phyloP scores from a whole-genome alignment of 139 green algal species.

The Coelastrella sp. region DNA sequence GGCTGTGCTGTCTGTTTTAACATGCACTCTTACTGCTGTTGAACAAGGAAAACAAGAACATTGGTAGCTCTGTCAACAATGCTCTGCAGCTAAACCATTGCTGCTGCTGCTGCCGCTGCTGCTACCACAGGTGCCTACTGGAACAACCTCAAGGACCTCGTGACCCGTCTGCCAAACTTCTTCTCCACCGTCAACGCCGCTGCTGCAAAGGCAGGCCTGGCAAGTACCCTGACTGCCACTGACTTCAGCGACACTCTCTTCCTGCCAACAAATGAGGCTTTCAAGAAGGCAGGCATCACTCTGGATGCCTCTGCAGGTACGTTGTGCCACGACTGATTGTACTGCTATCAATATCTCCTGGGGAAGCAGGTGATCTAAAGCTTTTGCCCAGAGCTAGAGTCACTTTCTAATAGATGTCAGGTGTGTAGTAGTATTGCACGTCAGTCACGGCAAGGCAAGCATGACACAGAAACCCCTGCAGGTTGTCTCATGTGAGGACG shows the following conservation, averaged over 20 bases:
- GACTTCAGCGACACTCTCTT: slow-evolving; percentile 25
- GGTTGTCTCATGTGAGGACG: too few species aligned
- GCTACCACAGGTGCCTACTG: slow-evolving; percentile 24
- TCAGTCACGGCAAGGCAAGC: too few species aligned
- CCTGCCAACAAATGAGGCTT: slow-evolving; percentile 28
- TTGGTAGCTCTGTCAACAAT: not conserved
- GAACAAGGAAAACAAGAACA: not conserved
- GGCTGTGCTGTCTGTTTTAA: too few species aligned
- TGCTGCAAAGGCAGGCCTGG: not conserved
- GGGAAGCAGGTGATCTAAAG: not conserved
- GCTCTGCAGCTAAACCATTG: not conserved
- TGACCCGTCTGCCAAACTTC: not conserved
- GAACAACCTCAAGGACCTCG: slow-evolving; percentile 1
- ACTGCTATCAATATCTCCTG: not conserved
- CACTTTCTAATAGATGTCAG: too few species aligned
- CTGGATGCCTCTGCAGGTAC: slow-evolving; percentile 5
- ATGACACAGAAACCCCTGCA: too few species aligned
- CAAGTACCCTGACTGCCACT: not conserved
- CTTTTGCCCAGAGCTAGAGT: not conserved
- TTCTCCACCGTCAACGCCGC: slow-evolving; percentile 3
- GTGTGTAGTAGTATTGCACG: too few species aligned
- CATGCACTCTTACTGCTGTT: not conserved
- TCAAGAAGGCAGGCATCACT: slow-evolving; percentile 24
- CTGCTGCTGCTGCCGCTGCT: not conserved
- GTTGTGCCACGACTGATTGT: not conserved